These are phyloP conservation scores for Cymbopogon citratus DNA, from an alignment of 176 grass and related monocot species.

Conservation along the genomic window DNA sequence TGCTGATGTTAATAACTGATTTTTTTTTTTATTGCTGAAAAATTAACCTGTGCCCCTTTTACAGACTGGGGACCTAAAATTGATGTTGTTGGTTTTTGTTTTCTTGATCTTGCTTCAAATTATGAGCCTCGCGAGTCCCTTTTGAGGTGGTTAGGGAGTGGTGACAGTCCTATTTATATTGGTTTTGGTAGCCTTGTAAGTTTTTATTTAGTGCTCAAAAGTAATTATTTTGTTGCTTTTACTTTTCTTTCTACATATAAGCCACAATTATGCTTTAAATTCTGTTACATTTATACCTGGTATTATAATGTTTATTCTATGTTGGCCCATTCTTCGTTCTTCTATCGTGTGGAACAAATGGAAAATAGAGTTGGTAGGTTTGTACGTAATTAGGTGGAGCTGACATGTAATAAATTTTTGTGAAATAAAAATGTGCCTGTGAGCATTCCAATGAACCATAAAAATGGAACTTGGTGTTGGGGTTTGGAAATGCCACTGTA, in stretches of 20 bases:
- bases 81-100: slow-evolving; percentile 83
- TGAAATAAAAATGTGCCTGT: background rate
- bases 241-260: background rate
- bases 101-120: slow-evolving; percentile 63
- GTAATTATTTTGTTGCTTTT: background rate
- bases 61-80: slow-evolving; percentile 71
- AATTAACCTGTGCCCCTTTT: background rate
- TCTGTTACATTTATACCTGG: background rate
- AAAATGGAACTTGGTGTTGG: background rate
- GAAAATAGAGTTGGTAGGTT: background rate
- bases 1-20: background rate
- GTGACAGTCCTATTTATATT: slow-evolving; percentile 72
- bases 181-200: slow-evolving; percentile 77
- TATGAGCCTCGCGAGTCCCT: slow-evolving; percentile 58
- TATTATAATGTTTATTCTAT: background rate
- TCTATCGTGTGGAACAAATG: background rate
- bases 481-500: background rate
- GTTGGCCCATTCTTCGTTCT: background rate
- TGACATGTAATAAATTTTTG: background rate
- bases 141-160: slow-evolving; percentile 44
- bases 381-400: background rate
- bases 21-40: slow-evolving; percentile 20
- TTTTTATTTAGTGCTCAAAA: background rate
- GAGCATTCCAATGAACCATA: background rate
- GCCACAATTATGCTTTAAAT: background rate